Evolutionary conservation across 2,329 filamentous ascomycete species (phyloP), one percentile per base, ranked within the genome.

Genomic region (Rhexocercosporidium sp.): DNA sequence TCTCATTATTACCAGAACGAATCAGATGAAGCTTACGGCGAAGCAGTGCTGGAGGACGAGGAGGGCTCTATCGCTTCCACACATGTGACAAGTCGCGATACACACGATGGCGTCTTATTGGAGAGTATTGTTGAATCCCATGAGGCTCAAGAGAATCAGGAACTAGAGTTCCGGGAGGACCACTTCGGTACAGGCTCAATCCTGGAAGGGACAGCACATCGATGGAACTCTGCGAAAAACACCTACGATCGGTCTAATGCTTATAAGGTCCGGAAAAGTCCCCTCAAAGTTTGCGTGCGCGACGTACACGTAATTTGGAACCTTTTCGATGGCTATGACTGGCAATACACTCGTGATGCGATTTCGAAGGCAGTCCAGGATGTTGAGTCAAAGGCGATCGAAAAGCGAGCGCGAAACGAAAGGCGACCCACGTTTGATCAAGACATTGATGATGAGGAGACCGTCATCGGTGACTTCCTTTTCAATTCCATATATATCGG

Each of bases 401-500:
- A 97, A 77, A 89, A 91, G 65, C 87, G 89, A 66, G 82, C 87
- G 53, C 84, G 86, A 6, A 87, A 88, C 62, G 86, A 67, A 83
- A 85, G 62, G 81, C 85, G 9, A 83, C 86, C 63, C 78, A 81
- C 39, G 77, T 83, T 75, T 77, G 87, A 78, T 74, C 91, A 90
- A 62, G 90, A 89, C 41, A 89, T 95, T 27, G 86, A 91, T 25
- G 92, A 97, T 59, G 91, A 94, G 51, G 92, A 94, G 78, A 92
- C 89, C 14, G 92, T 92, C 6, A 96, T 98, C 78, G 94, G 93
- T 6, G 96, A 99, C 77, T 97, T 96, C 73, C 84, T 99, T 18
- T 99, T 99, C 85, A 98, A 99, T 77, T 99, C 96, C 0, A 97
- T 99, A 64, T 99, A 97, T 81, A 97, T 99, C 73, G 94, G 92